Percentiles rank a stretch among this genome's conserved stretches.
These are phyloP conservation scores for Gliomastix tumulicola DNA, from an alignment of 2,329 filamentous ascomycete species.

Conservation along the genomic window DNA sequence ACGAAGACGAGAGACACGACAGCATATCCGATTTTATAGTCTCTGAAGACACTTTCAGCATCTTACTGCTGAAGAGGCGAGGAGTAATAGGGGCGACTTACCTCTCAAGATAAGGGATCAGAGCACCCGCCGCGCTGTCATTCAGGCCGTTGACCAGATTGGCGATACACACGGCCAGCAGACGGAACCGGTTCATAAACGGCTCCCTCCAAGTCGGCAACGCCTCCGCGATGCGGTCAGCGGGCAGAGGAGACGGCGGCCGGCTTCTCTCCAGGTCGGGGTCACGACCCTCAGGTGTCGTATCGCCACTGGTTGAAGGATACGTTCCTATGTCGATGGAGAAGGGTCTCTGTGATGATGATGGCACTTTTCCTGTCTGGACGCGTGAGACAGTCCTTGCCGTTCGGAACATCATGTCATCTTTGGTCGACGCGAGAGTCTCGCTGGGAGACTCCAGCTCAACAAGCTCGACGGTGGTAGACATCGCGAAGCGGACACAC, in stretches of 20 bases:
- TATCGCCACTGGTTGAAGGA: too few species aligned
- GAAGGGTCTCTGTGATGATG: too few species aligned
- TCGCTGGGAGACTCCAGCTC: too few species aligned
- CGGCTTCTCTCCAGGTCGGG: constrained; percentile 45
- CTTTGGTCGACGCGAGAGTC: too few species aligned
- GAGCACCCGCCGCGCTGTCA: constrained; percentile 68
- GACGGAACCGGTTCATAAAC: constrained; percentile 63
- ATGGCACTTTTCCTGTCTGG: too few species aligned
- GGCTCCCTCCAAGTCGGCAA: constrained; percentile 53
- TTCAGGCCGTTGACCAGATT: constrained; percentile 66
- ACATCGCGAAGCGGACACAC: too few species aligned
- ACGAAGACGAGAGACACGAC: constrained; percentile 79
- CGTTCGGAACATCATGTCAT: too few species aligned
- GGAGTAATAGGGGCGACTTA: constrained; percentile 19
- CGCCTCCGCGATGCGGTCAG: constrained; percentile 31
- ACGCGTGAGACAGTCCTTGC: too few species aligned
- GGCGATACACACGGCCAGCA: constrained; percentile 57
- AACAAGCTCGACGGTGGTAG: too few species aligned
- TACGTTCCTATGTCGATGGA: too few species aligned
- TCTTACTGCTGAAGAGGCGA: neutral
- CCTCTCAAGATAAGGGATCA: constrained; percentile 75
- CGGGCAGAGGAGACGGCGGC: constrained; percentile 33
- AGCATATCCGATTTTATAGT: constrained; percentile 71
- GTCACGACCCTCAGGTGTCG: too few species aligned
- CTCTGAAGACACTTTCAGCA: constrained; percentile 20